Evolutionary conservation across 2,329 filamentous ascomycete genomes (phyloP).

Genomic region (Phialemonium atrogriseum): DNA sequence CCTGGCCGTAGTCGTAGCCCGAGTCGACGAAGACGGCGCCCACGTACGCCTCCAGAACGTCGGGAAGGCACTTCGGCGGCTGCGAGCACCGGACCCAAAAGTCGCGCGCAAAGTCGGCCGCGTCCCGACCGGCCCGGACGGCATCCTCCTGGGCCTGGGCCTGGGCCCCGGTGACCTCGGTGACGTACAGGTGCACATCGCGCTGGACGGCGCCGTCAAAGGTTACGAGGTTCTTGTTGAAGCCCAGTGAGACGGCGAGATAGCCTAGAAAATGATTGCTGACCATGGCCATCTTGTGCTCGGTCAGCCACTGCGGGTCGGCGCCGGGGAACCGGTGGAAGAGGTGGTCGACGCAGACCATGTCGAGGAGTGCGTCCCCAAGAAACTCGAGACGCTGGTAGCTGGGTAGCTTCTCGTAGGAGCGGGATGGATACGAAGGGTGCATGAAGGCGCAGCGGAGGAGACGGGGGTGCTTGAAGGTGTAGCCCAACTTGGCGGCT

Average conservation of each 20-base stretch:
- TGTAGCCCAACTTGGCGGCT: slow-evolving; percentile 45
- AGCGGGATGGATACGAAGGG: slow-evolving; percentile 62
- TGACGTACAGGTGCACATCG: slow-evolving; percentile 46
- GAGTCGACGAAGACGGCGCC: slow-evolving; percentile 91
- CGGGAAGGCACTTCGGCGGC: slow-evolving; percentile 69
- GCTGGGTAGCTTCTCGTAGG: slow-evolving; percentile 70
- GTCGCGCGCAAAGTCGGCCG: slow-evolving; percentile 41
- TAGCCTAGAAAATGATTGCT: slow-evolving; percentile 90
- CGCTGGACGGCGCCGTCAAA: slow-evolving; percentile 36
- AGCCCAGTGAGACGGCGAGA: slow-evolving; percentile 67
- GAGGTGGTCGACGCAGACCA: slow-evolving; percentile 75
- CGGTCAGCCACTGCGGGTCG: slow-evolving; percentile 93
- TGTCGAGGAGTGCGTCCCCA: slow-evolving; percentile 81
- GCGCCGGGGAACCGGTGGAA: slow-evolving; percentile 68
- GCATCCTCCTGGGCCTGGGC: slow-evolving; percentile 24
- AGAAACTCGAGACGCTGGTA: slow-evolving; percentile 92
- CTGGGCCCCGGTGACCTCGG: slow-evolving; percentile 40
- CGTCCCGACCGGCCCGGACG: slow-evolving; percentile 22
- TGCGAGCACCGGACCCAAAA: slow-evolving; percentile 60
- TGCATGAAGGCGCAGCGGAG: slow-evolving; percentile 83
- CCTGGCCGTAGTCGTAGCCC: slow-evolving; percentile 63
- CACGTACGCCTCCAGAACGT: slow-evolving; percentile 82
- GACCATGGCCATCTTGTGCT: slow-evolving; percentile 99
- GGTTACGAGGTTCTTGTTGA: slow-evolving; percentile 64
- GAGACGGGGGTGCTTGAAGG: slow-evolving; percentile 67